Evolutionary conservation across 139 green algal species (phyloP), one percentile per base, ranked within the genome.

Genomic region (Coelastrella sp.): DNA sequence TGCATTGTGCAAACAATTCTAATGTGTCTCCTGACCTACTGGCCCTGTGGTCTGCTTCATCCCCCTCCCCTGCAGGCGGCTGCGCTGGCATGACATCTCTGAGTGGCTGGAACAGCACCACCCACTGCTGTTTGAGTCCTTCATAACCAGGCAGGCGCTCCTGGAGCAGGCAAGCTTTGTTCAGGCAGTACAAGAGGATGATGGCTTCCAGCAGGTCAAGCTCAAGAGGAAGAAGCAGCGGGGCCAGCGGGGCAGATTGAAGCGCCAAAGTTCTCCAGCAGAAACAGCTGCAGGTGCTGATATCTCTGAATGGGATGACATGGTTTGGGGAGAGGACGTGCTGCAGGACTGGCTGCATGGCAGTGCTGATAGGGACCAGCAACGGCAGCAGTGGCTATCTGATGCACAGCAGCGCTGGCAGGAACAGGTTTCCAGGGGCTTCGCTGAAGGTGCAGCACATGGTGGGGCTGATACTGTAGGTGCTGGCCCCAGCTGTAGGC

Each of bases 311-410:
- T 89, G 84, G 84, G 35, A 49, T 49, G 35, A 49, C 35, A 49
- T 49, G 35, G 49, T 82, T 20, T 75, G 63, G 56, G 60, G 66
- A 24, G 35, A 80, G 49, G 78, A 83, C 49, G 35, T 49, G 22
- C 11, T 83, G 35, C 78, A 83, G 12, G 78, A 83, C 49, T 83
- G 78, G 78, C 49, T 83, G 49, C 35, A 83, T 58, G 15, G 78
- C 35, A 49, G 35, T n/a, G 35, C 66, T n/a, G 35, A 63, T 27
- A 4, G 7, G 19, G 83, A 88, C 19, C 66, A 49, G 73, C 35
- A 65, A 22, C 58, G 78, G 15, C 72, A 90, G 85, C 35, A 63
- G 58, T 83, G 78, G 78, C 20, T 83, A 49, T 12, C 63, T n/a
- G 24, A 57, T 15, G 9, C 10, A 17, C 24, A 59, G 74, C 24